Base-by-base conservation (phyloP, 352 stramenopile species). In the Globisporangium camurandrum region DNA sequence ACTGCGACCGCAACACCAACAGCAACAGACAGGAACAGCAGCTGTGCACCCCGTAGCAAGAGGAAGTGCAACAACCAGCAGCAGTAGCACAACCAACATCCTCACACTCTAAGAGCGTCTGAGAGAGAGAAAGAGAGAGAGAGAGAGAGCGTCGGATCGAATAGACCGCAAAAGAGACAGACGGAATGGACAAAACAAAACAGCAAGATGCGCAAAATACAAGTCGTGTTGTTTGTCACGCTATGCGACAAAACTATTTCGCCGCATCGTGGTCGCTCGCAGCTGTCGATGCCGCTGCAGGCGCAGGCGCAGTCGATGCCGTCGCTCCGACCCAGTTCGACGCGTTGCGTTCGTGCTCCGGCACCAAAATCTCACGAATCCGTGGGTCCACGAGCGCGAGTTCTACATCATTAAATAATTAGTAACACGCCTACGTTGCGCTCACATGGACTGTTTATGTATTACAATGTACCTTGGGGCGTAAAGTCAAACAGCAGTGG, bases 401-500 rank as follows among this genome's bases (percentile, higher is more conserved):
- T 57, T 93, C 83, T 93, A 57, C 37, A 48, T n/a, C n/a, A n/a
- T n/a, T 6, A 49, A 48, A 34, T 17, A 30, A 5, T 26, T 23
- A 0, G 17, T 22, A 33, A 24, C 56, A 37, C 27, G 43, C 48
- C 12, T 23, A 28, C 12, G 37, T 41, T 19, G 23, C 17, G 4
- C 36, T 10, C 16, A 22, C n/a, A 6, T 9, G 4, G 8, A n/a
- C 22, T 16, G 9, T 16, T n/a, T 16, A 37, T n/a, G 36, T 2
- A n/a, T 22, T 6, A 8, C 3, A 6, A 22, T 58, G 30, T 59
- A 94, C 83, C 83, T 83, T 93, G 69, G 52, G 85, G 63, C 20
- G 92, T 97, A 71, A 97, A 98, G 72, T 98, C 94, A 76, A 98
- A 98, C 12, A 98, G 66, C 41, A 84, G 74, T 1, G 87, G 85